Percentiles rank a stretch among this genome's conserved stretches.
Evolutionary conservation across 805 yeast species (phyloP).

Genomic region (Wickerhamiella nectarea): DNA sequence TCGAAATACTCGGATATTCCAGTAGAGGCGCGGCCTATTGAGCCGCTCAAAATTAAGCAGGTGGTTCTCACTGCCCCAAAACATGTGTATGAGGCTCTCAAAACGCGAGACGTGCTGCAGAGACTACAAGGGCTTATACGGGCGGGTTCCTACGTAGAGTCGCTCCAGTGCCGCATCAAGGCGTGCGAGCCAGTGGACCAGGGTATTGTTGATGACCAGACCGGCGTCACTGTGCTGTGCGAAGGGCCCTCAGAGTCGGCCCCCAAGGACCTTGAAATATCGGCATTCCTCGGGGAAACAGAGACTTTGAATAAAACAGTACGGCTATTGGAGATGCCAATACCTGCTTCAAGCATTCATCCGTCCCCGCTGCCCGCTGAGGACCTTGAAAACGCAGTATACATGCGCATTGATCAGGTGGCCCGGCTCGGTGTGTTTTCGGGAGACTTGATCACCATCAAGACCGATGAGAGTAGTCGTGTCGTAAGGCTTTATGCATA

Average conservation of each 20-base stretch:
- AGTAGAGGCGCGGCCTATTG: constrained; percentile 1
- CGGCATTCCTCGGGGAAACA: constrained; percentile 12
- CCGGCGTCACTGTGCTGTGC: constrained; percentile 43
- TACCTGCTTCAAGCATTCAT: constrained; percentile 10
- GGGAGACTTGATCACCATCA: constrained; percentile 43
- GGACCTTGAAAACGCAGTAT: constrained; percentile 36
- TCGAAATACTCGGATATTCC: neutral
- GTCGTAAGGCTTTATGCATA: constrained; percentile 41
- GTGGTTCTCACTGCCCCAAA: constrained; percentile 34
- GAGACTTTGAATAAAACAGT: constrained; percentile 6
- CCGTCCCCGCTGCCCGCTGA: constrained; percentile 24
- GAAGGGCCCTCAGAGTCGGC: neutral
- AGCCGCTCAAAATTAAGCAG: constrained; percentile 25
- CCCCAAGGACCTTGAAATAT: constrained; percentile 17
- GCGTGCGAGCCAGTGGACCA: constrained; percentile 65
- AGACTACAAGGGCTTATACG: constrained; percentile 29
- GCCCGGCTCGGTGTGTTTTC: constrained; percentile 47
- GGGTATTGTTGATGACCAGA: constrained; percentile 36
- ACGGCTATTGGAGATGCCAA: constrained; percentile 9
- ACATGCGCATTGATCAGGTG: constrained; percentile 37
- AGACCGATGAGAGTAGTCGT: constrained; percentile 15
- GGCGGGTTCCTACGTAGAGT: constrained; percentile 33
- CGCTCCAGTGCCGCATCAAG: constrained; percentile 37
- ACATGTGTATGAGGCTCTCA: constrained; percentile 34
- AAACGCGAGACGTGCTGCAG: constrained; percentile 26